Evolutionary conservation across 1,284 basidiomycete genomes (phyloP).

Genomic region (Pascua sp.): DNA sequence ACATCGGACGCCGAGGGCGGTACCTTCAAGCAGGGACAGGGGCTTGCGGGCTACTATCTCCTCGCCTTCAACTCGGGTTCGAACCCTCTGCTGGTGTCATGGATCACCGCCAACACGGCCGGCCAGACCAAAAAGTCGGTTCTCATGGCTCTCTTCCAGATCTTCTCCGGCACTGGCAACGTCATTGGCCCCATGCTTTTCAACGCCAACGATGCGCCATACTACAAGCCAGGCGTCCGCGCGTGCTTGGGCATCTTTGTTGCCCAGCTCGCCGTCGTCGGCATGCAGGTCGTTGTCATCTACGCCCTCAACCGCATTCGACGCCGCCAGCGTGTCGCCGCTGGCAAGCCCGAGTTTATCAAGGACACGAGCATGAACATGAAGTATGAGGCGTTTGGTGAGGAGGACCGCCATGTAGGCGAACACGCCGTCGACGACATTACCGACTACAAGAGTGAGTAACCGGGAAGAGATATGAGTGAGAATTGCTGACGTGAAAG

Average conservation of each 20-base stretch:
- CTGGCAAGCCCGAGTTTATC: conserved; percentile 35
- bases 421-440: conserved; percentile 23
- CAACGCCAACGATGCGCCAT: conserved; percentile 38
- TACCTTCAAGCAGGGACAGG: conserved; percentile 25
- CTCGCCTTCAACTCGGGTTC: conserved; percentile 48
- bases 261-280: conserved; percentile 12
- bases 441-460: conserved; percentile 20
- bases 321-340: conserved; percentile 24
- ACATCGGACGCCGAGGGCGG: background rate
- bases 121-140: conserved; percentile 51
- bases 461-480: too few species aligned
- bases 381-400: conserved; percentile 17
- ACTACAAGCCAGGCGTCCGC: conserved; percentile 25
- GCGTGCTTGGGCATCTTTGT: conserved; percentile 9
- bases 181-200: conserved; percentile 43
- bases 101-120: conserved; percentile 50
- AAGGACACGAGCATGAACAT: conserved; percentile 30
- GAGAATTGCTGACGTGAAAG: too few species aligned
- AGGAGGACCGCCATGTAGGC: background rate
- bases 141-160: conserved; percentile 31
- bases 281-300: conserved; percentile 10
- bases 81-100: conserved; percentile 47
- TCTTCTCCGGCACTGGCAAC: conserved; percentile 29
- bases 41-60: conserved; percentile 50
- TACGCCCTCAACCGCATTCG: conserved; percentile 29